Base-by-base conservation (phyloP, 2,329 filamentous ascomycete genomes). In the Emericellopsis atlantica region DNA sequence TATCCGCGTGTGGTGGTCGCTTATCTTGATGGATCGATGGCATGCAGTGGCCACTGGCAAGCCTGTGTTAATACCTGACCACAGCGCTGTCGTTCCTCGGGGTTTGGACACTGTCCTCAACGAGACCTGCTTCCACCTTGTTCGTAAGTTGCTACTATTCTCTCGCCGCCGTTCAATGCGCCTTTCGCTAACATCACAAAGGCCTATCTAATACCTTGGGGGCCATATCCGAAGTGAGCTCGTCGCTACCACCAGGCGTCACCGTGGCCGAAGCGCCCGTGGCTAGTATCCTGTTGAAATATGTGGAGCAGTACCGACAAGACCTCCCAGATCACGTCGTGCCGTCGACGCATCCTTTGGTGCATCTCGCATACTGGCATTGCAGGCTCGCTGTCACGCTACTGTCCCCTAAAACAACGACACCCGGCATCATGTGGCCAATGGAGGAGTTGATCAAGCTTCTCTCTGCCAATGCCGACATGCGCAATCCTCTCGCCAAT, bases 1-100 rank as follows among this genome's bases (percentile, higher is more conserved):
- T 2, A 65, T 79, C 39, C 71, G 79, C 35, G 71, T 80, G 15
- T 87, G 82, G 82, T 85, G 79, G 77, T 74, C 76, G 12, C 61
- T 87, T 29, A 72, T 85, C 36, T 69, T 82, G 46, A 70, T 87
- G 46, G 82, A 87, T 51, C 72, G 81, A 14, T 87, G 80, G 79
- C 76, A 84, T 53, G 78, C 82, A 4, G 70, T 77, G n/a, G 78
- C 76, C 18, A 80, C 73, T 5, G 76, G 74, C 11, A 76, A 70
- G 45, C 76, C 79, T 1, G 48, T 76, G 11, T 66, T 79, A 43
- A 76, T 87, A 43, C 74, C 74, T 2, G 74, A 82, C 48, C 69
- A 73, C 45, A 75, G 68, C 40, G 69, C 79, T 6, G 70, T 81
- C 12, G 60, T 81, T 21, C 62, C 73, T 6, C 69, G 72, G 1